Conservation (phyloP, 176 grass and related monocot genomes). For the Musa acuminata region DNA sequence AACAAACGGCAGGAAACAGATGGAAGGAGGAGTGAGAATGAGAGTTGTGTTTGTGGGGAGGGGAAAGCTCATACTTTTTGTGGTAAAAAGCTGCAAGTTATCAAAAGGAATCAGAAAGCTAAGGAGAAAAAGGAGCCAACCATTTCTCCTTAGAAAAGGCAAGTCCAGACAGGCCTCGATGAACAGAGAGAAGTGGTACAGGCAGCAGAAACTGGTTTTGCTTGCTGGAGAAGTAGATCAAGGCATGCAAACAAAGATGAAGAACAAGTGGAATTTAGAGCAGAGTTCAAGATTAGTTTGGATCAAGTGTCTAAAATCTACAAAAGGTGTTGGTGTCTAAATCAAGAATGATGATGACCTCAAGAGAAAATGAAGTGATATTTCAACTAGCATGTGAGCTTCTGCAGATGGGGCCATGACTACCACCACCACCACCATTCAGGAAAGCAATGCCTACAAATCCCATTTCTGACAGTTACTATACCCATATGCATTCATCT, state of each 20-base stretch:
- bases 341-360: too few relatives aligned
- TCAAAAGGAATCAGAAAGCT: not conserved
- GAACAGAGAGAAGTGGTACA: not conserved
- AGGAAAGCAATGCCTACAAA: conserved; percentile 12
- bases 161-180: not conserved
- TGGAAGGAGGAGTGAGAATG: not conserved
- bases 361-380: conserved; percentile 8
- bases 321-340: too few relatives aligned
- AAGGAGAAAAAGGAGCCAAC: not conserved
- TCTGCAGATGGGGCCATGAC: conserved; percentile 16
- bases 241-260: too few relatives aligned
- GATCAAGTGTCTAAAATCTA: not conserved
- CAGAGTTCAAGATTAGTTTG: too few relatives aligned
- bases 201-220: conserved; percentile 3
- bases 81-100: not conserved
- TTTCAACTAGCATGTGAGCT: conserved; percentile 18
- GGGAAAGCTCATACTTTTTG: not conserved
- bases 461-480: conserved; percentile 9
- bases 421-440: conserved; percentile 17
- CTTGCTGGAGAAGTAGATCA: too few relatives aligned
- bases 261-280: too few relatives aligned
- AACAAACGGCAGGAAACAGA: not conserved
- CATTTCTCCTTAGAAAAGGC: not conserved
- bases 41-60: too few relatives aligned
- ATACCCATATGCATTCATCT: not conserved